Base-by-base conservation (phyloP, 164 flowering plant genomes). In the Litsea cubeba region DNA sequence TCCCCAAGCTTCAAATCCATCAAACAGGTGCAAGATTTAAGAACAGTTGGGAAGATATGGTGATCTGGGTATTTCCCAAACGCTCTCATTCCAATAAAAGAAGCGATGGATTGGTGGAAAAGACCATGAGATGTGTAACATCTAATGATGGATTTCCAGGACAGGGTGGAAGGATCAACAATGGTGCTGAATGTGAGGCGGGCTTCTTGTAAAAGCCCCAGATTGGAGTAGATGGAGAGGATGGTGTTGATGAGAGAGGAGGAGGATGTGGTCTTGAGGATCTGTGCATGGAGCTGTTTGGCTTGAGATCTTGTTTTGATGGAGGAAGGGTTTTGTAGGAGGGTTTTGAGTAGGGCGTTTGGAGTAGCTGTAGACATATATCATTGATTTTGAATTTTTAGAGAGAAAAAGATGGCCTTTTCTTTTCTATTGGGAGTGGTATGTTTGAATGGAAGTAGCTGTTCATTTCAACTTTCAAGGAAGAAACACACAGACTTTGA, bases 271-370 rank as follows among this genome's bases (percentile, higher is more conserved):
- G 78, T 68, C 63, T 78, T 88, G 79, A 91, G 72, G 79, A 90
- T 71, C 35, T 85, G 91, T 63, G 97, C 95, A 73, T 91, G 97
- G 77, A 95, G 85, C 57, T 92, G 91, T 49, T 85, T 86, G 6
- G 90, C 97, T 71, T 88, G 91, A 65, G 79, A 80, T 69, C 50
- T 77, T 65, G 93, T 71, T 80, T 75, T 85, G 70, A 89, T 76
- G 30, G 75, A 40, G 32, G 76, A 64, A 1, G 90, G 91, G 74
- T 79, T 84, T 24, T 70, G 72, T 0, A 88, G 79, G 15, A 87
- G 68, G 69, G 82, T 58, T 76, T 72, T 79, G 68, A 87, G 72
- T 24, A 76, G 57, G 2, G 73, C 72, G 40, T 17, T 28, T 15
- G 46, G 12, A 12, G 35, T 65, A 17, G 68, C 5, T 12, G 35